Evolutionary conservation across 1,284 basidiomycete species (phyloP), one percentile per base, ranked within the genome.

Genomic region (Cronartium quercuum): DNA sequence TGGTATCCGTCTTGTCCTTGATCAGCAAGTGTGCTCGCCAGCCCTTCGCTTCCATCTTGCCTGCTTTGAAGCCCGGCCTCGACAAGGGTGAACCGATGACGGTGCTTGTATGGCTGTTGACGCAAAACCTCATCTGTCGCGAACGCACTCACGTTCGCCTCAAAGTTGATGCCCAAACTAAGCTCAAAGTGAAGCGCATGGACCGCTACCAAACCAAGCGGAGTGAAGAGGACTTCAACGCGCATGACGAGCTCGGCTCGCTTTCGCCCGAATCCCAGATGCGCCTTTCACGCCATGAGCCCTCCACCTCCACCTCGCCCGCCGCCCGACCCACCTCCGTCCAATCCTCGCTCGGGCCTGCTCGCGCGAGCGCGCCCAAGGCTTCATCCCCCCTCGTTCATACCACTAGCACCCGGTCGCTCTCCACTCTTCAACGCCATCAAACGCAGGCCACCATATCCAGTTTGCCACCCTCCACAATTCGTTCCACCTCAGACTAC

Each of bases 61-160:
- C 71, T 5, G 18, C 24, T 9, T 42, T 75, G 18, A 37, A 66
- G 21, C 71, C 64, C n/a, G 44, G 34, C 37, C 29, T 75, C 7
- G 71, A 75, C 34, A 61, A 67, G 34, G 58, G 55, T 35, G 55
- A 75, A 64, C 62, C 71, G 18, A 75, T 75, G 64, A 57, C 51
- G 6, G 64, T 75, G 1, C 29, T 75, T 12, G 58, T 75, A 15
- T 75, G 71, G 71, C 41, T 75, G 35, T 55, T 75, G 18, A 67
- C 61, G 57, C 71, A 60, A 13, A 65, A 67, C 58, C 60, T 75
- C 29, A 38, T 75, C 12, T 41, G 55, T 29, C 44, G 71, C 38
- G 64, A 75, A 60, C 21, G 71, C 24, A 75, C 71, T 6, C 58
- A 67, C 44, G 64, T 75, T 63, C 37, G 71, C 44, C 65, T 75